Base-by-base conservation (phyloP, 768 basidiomycete species). In the Tulasnella sp. region DNA sequence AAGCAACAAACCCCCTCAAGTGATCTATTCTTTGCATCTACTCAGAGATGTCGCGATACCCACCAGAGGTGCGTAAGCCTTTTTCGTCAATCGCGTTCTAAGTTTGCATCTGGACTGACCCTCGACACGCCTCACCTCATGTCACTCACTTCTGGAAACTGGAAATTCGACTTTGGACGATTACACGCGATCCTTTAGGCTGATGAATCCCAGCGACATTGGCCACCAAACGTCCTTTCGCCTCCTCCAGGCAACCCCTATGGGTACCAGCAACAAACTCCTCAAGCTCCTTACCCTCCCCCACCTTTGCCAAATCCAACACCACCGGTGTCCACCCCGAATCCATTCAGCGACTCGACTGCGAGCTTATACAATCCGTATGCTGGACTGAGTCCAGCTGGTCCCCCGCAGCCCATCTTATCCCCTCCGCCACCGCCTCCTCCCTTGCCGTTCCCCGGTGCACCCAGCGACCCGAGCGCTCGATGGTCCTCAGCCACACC, bases 191-290 rank as follows among this genome's bases (percentile, higher is more conserved):
- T n/a, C n/a, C n/a, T n/a, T 36, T 36, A 76, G 75, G 75, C 75
- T 42, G 75, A 76, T 34, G 75, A 76, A 54, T 69, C 75, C 34
- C 75, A 76, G 52, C 67, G 75, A 31, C 67, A 31, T 40, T 67
- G 42, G 39, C 67, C 39, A n/a, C 67, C 52, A 39, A 58, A 14
- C 39, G 54, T 37, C 5, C 29, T 76, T 70, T 40, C 42, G n/a
- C 38, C 75, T 39, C 75, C 67, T 45, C 67, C 67, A 71, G 39
- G 31, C 38, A 54, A 76, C 52, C 64, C 67, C 36, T 68, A 39
- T 69, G 42, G 22, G 9, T 76, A 76, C 64, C 39, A 39, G 12
- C 74, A 67, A 71, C 75, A 19, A 52, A 58, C 42, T 11, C 72
- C 72, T n/a, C 72, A 76, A 36, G 31, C 68, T 12, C 37, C 67